Base-by-base conservation (phyloP, 106 monocot genomes). In the Dendrobium catenatum region DNA sequence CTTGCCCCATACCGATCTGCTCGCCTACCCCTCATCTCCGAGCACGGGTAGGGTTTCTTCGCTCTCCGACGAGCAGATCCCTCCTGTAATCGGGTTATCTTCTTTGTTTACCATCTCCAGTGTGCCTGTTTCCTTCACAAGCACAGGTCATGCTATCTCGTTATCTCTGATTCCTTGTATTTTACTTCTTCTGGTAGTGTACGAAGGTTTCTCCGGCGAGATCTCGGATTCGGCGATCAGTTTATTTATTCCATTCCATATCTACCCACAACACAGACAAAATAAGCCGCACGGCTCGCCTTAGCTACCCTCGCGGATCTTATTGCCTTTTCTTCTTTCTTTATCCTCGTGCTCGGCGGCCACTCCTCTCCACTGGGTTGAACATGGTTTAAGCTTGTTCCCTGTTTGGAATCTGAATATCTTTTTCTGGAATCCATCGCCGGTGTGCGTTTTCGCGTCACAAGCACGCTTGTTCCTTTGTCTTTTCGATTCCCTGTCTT, bases 31-130 rank as follows among this genome's bases (percentile, higher is more conserved):
- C n/a, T 18, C 42, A 44, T 43, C 31, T 7, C 74, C n/a, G 42
- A 44, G 74, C 20, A 22, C 74, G 43, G 74, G 16, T 44, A 70
- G 74, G 43, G 74, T 74, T 74, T 42, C 74, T 74, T 19, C 43
- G 7, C 20, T 44, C n/a, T 74, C 74, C 43, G n/a, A 74, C 72
- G 29, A 72, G 72, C 15, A 11, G 33, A 33, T 33, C 33, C 72
- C 1, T 16, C 4, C 72, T 33, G 72, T 22, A 66, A 72, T 72
- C 2, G n/a, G 9, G 37, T 6, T 16, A 33, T 33, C n/a, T 44
- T 44, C 43, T 74, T 43, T 16, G 2, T 43, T n/a, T 5, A 22
- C 19, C 6, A 44, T 74, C 72, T 74, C 74, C 43, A 7, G 19
- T 5, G 44, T 74, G 74, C 43, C 43, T n/a, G 43, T 74, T 22